Evolutionary conservation across 331 rosid species (phyloP).

Genomic region (Dryas integrifolia): DNA sequence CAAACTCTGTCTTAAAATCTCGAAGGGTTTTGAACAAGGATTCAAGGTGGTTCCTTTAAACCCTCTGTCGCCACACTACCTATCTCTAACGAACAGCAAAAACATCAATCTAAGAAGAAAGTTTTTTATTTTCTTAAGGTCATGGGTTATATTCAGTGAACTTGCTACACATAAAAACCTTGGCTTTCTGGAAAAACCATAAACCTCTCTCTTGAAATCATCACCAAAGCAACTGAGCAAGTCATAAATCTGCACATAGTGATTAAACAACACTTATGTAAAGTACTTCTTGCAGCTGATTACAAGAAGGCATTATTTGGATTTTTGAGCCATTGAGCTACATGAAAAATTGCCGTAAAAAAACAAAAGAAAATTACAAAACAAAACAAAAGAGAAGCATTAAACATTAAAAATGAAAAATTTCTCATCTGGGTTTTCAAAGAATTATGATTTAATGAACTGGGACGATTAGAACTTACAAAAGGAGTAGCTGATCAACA

Average conservation of each 20-base stretch:
- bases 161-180: conserved; percentile 7
- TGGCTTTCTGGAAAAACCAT: conserved; percentile 28
- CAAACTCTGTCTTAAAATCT: conserved; percentile 26
- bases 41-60: conserved; percentile 8
- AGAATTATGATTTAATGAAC: conserved; percentile 15
- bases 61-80: not conserved
- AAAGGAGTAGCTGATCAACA: conserved; percentile 35
- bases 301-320: conserved; percentile 2
- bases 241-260: conserved; percentile 23
- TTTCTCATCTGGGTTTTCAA: conserved; percentile 33
- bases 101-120: conserved; percentile 13
- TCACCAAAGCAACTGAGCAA: conserved; percentile 28
- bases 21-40: conserved; percentile 22
- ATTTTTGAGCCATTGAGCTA: not conserved
- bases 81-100: not conserved
- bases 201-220: conserved; percentile 12
- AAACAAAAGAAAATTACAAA: not conserved
- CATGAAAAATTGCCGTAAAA: conserved; percentile 13
- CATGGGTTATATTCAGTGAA: conserved; percentile 5
- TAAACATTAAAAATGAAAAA: not conserved
- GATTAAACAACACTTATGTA: not conserved
- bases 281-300: conserved; percentile 4
- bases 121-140: not conserved
- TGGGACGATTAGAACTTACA: conserved; percentile 1
- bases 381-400: not conserved